phyloP scores from a whole-genome alignment of 371 early-diverging fungal genomes.

The Chytridium lagenaria region DNA sequence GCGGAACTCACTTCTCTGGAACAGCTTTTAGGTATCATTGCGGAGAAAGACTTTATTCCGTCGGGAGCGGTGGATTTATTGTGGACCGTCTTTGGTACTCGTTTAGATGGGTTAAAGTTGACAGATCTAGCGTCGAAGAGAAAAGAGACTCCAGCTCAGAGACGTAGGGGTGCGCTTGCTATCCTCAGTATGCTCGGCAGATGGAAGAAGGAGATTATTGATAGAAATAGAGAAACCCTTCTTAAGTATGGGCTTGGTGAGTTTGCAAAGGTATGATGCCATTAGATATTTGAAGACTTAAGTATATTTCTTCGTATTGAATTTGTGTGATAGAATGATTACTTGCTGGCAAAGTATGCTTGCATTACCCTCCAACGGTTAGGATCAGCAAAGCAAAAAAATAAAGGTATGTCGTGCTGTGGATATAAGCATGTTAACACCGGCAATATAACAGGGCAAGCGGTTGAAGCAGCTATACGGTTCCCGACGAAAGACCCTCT shows the following conservation, averaged over 20 bases:
- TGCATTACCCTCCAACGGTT: conserved; percentile 85
- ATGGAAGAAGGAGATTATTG: conserved; percentile 75
- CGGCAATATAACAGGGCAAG: conserved; percentile 23
- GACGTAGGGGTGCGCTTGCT: conserved; percentile 90
- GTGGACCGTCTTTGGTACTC: conserved; percentile 81
- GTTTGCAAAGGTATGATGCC: conserved; percentile 65
- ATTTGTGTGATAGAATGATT: conserved; percentile 59
- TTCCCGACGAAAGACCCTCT: conserved; percentile 60
- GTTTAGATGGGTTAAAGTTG: conserved; percentile 8
- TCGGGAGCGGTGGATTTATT: conserved; percentile 76
- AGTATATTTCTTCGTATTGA: conserved; percentile 4
- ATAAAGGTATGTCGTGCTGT: conserved; percentile 49
- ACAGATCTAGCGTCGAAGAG: conserved; percentile 63
- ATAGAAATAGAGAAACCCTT: conserved; percentile 81
- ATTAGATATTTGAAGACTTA: background rate
- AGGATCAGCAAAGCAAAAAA: conserved; percentile 39
- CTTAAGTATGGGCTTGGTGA: conserved; percentile 87
- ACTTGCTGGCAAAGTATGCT: conserved; percentile 83
- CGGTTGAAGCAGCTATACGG: conserved; percentile 45
- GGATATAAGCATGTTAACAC: background rate
- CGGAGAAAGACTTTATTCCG: conserved; percentile 65
- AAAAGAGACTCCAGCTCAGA: conserved; percentile 68
- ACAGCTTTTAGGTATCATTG: conserved; percentile 79
- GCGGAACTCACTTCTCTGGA: conserved; percentile 95
- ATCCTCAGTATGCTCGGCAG: conserved; percentile 91